Percentiles rank a stretch among this genome's conserved stretches.
Conservation (phyloP, 352 stramenopile genomes). For the Lagenidium giganteum region DNA sequence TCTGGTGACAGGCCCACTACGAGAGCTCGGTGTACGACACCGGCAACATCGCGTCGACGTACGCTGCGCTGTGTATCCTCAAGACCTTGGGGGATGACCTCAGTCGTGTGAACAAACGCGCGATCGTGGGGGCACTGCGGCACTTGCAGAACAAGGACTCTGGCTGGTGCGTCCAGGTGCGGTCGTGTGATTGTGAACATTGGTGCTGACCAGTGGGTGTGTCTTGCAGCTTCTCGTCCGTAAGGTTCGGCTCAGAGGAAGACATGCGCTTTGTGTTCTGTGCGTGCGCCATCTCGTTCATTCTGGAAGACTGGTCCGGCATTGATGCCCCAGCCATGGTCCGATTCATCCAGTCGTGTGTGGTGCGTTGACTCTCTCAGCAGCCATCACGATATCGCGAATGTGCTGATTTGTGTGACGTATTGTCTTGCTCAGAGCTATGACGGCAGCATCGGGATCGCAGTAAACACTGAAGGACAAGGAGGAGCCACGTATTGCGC, state of each 20-base stretch:
- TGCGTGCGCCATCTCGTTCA: constrained; percentile 82
- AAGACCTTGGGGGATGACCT: constrained; percentile 83
- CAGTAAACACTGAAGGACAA: constrained; percentile 57
- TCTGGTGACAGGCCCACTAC: constrained; percentile 32
- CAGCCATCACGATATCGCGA: background rate
- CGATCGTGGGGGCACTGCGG: constrained; percentile 55
- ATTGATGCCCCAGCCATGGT: constrained; percentile 60
- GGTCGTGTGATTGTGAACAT: background rate
- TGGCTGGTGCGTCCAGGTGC: constrained; percentile 31
- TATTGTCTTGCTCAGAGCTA: constrained; percentile 52
- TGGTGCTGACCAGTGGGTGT: constrained; percentile 1
- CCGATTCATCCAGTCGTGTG: constrained; percentile 77
- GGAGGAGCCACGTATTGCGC: constrained; percentile 71
- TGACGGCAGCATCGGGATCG: constrained; percentile 78
- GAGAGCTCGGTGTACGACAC: constrained; percentile 75
- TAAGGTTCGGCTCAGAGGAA: constrained; percentile 70
- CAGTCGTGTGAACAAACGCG: constrained; percentile 60
- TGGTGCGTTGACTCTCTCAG: constrained; percentile 31
- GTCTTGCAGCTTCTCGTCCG: constrained; percentile 54
- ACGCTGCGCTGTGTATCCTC: constrained; percentile 78
- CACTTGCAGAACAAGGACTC: constrained; percentile 71
- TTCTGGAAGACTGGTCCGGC: constrained; percentile 83
- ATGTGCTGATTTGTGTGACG: constrained; percentile 12
- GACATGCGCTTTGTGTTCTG: constrained; percentile 89
- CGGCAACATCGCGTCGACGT: constrained; percentile 83